Percentiles rank a stretch among this genome's conserved stretches.
phyloP scores from a whole-genome alignment of 305 asterid species.

The Fraxinus dipetala region DNA sequence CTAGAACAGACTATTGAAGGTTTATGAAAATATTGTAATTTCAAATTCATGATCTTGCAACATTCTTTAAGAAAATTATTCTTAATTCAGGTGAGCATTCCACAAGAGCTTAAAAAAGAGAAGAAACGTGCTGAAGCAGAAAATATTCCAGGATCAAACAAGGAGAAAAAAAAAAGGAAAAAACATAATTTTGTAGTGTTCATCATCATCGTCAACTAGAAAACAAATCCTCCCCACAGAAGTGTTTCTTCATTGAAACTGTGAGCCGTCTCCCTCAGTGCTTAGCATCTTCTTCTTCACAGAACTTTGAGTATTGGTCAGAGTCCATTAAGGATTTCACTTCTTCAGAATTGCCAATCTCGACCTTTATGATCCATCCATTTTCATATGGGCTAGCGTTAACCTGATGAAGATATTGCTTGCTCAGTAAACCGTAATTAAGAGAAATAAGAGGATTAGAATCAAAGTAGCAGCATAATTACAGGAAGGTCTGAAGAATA shows the following conservation, averaged over 20 bases:
- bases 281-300: conserved; percentile 77
- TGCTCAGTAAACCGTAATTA: neutral
- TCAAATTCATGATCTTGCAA: neutral
- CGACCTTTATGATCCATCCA: conserved; percentile 96
- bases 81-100: neutral
- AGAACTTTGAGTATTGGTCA: conserved; percentile 59
- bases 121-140: conserved; percentile 22
- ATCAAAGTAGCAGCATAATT: neutral
- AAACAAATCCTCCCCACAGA: conserved; percentile 18
- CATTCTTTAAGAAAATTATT: neutral
- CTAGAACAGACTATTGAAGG: neutral
- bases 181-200: neutral
- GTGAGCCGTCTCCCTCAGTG: conserved; percentile 42
- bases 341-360: conserved; percentile 49
- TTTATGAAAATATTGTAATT: neutral
- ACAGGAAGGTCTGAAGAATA: neutral
- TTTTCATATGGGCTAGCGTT: conserved; percentile 68
- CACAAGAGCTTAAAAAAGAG: neutral
- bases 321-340: conserved; percentile 56
- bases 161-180: neutral
- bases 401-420: conserved; percentile 37
- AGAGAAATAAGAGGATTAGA: conserved; percentile 9
- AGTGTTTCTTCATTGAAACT: conserved; percentile 23
- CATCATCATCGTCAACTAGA: neutral
- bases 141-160: conserved; percentile 23